Base-by-base conservation (phyloP, 2,329 filamentous ascomycete genomes). In the Podosphaera fusca region DNA sequence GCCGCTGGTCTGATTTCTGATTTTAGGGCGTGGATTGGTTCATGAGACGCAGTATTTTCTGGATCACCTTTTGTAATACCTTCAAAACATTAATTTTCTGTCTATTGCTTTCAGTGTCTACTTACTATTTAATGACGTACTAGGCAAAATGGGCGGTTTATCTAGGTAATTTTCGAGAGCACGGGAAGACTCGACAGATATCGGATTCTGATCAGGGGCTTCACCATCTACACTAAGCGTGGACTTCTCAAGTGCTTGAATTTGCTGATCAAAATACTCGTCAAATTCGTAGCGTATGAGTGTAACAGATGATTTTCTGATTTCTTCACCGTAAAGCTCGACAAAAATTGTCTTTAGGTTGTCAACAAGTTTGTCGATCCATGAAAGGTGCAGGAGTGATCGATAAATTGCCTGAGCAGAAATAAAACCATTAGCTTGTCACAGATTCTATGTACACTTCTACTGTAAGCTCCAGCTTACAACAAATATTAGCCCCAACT, bases 291-390 rank as follows among this genome's bases (percentile, higher is more conserved):
- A 95, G 67, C 89, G 80, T 58, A 92, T 75, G 30, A 85, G 75
- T 56, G 85, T 87, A 9, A 82, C 85, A 67, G 90, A 79, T 33
- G 85, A 79, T 63, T 85, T 85, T 68, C 81, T 88, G 57, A 98
- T 73, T 69, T 95, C 85, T 58, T 92, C 84, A 63, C 82, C 85
- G 69, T 96, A 98, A 34, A 95, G 76, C 62, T 88, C 85, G 62
- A 92, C 77, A 67, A 96, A 98, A 38, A 98, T 82, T 8, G 85
- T 88, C 68, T 84, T 87, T 65, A 96, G 87, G 66, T 96, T 94
- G 67, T 95, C 90, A 63, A 98, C 81, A 53, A 98, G 82, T 69
- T 92, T 88, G 70, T 98, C 92, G 62, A 96, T 87, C 92, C 94
- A 98, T 10, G 86, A 89, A 7, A 98, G 79, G 69, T 95, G 89